Evolutionary conservation across 2,329 filamentous ascomycete species (phyloP).

Genomic region (Penicillium sp.): DNA sequence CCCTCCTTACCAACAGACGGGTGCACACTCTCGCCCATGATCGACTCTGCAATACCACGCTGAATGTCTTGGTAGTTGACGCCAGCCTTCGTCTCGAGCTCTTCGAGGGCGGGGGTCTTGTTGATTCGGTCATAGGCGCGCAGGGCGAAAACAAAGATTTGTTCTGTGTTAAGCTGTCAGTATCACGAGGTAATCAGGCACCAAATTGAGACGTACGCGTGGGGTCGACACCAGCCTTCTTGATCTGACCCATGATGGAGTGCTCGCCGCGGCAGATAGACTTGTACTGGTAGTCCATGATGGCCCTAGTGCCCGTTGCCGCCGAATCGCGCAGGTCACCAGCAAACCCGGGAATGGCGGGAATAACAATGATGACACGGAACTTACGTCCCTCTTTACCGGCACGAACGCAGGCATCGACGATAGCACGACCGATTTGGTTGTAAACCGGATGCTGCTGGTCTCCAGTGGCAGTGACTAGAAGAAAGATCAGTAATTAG

Average conservation of each 20-base stretch:
- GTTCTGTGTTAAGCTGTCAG: constrained; percentile 41
- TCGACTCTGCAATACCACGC: constrained; percentile 78
- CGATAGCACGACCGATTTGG: constrained; percentile 79
- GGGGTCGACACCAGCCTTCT: constrained; percentile 69
- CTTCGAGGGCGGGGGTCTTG: constrained; percentile 66
- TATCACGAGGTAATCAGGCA: constrained; percentile 5
- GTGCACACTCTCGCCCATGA: constrained; percentile 72
- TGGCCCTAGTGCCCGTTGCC: constrained; percentile 79
- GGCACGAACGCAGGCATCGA: constrained; percentile 79
- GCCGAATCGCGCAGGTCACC: constrained; percentile 80
- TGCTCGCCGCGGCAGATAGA: constrained; percentile 87
- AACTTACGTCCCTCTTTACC: constrained; percentile 82
- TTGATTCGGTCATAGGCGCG: constrained; percentile 90
- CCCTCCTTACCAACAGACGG: constrained; percentile 43
- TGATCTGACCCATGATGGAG: constrained; percentile 79
- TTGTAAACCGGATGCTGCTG: constrained; percentile 82
- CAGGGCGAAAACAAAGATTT: constrained; percentile 93
- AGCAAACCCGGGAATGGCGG: constrained; percentile 87
- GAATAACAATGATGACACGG: constrained; percentile 82
- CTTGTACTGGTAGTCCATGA: constrained; percentile 99
- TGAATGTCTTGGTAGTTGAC: constrained; percentile 83
- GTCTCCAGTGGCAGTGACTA: constrained; percentile 80
- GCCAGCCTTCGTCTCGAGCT: constrained; percentile 74
- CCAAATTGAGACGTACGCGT: constrained; percentile 30
- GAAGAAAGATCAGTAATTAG: background rate